Conservation (phyloP, 2,329 filamentous ascomycete genomes). For the Diatrype stigma region DNA sequence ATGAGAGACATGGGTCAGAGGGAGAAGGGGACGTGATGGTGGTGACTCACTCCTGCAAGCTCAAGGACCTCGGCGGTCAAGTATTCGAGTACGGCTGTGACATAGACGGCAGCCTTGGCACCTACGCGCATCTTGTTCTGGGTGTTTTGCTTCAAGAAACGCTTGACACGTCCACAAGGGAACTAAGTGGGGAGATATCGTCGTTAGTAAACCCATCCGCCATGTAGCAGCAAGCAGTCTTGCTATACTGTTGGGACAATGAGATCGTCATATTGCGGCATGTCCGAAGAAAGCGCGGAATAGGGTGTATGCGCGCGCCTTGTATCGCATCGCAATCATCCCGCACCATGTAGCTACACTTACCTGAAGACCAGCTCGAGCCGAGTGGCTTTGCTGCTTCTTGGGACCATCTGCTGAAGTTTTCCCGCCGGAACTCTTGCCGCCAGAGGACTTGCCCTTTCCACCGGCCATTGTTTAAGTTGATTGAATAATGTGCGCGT, state of each 20-base stretch:
- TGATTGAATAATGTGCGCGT: slow-evolving; percentile 2
- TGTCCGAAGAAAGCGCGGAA: no score
- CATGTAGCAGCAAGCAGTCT: neutral
- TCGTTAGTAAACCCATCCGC: slow-evolving; percentile 11
- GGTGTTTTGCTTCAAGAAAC: slow-evolving; percentile 98
- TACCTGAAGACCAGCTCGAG: slow-evolving; percentile 93
- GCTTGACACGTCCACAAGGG: slow-evolving; percentile 99
- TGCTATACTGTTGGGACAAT: neutral
- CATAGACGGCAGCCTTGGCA: slow-evolving; percentile 96
- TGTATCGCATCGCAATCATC: neutral
- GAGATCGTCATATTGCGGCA: neutral
- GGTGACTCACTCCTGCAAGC: slow-evolving; percentile 72
- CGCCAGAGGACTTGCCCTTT: slow-evolving; percentile 89
- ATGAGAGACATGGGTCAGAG: slow-evolving; percentile 1
- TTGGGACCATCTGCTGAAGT: slow-evolving; percentile 55
- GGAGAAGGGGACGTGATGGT: slow-evolving; percentile 10
- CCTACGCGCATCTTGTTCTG: slow-evolving; percentile 99
- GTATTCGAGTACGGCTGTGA: slow-evolving; percentile 97
- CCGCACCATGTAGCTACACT: slow-evolving; percentile 31
- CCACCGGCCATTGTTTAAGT: slow-evolving; percentile 65
- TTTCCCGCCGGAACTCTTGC: slow-evolving; percentile 48
- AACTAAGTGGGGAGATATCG: slow-evolving; percentile 58
- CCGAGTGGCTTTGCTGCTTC: slow-evolving; percentile 94
- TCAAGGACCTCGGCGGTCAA: slow-evolving; percentile 97
- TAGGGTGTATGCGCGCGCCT: no score